Percentiles rank a stretch among this genome's conserved stretches.
Evolutionary conservation across 2,329 filamentous ascomycete species (phyloP).

Genomic region (Diplodia sapinea): DNA sequence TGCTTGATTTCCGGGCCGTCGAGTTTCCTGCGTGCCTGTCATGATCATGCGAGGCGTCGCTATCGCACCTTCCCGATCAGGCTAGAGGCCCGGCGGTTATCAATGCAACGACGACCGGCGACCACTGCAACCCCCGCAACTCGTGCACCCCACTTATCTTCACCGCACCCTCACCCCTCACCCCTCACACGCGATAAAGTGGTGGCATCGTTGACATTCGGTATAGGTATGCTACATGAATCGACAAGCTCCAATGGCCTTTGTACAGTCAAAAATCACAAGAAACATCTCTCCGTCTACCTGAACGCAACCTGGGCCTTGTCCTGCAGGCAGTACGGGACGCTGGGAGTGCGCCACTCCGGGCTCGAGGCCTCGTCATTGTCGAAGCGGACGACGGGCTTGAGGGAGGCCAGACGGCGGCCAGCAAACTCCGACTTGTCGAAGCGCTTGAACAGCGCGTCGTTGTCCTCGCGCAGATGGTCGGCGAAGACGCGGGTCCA

Average conservation of each 20-base stretch:
- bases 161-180: neutral
- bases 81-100: conserved; percentile 3
- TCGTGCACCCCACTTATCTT: neutral
- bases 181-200: neutral
- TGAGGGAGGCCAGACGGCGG: conserved; percentile 38
- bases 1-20: neutral
- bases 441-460: conserved; percentile 36
- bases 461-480: conserved; percentile 33
- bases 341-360: conserved; percentile 33
- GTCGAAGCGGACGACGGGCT: conserved; percentile 37
- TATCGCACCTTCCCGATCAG: conserved; percentile 2
- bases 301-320: conserved; percentile 22
- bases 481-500: conserved; percentile 40
- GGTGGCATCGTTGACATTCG: neutral
- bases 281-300: neutral
- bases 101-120: neutral
- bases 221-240: neutral
- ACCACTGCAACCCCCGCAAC: conserved; percentile 5
- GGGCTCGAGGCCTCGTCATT: conserved; percentile 31
- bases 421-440: conserved; percentile 37
- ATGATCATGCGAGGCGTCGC: neutral
- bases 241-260: neutral
- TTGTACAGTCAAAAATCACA: neutral
- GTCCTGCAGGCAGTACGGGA: conserved; percentile 33
- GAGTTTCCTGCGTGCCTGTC: neutral